Conservation (phyloP, 176 grass and related monocot species). For the Alloteropsis semialata region DNA sequence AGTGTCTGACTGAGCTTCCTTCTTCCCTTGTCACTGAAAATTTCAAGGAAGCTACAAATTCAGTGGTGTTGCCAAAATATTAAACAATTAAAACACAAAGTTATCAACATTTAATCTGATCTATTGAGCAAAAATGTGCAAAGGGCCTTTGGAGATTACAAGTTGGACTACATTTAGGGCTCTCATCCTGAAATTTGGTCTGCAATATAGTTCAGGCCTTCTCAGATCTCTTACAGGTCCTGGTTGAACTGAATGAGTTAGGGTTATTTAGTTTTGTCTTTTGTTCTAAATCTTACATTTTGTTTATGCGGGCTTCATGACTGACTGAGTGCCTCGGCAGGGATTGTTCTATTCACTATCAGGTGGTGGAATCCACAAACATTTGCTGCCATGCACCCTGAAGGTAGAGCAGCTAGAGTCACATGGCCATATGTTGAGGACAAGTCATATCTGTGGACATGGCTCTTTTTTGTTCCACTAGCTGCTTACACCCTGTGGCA, state of each 20-base stretch:
- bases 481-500: slow-evolving; percentile 97
- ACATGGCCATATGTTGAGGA: slow-evolving; percentile 95
- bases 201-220: background rate
- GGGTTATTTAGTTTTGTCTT: slow-evolving; percentile 2
- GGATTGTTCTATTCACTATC: slow-evolving; percentile 97
- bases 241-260: background rate
- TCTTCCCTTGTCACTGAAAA: background rate
- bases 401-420: slow-evolving; percentile 74
- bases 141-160: too few relatives aligned
- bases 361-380: slow-evolving; percentile 95
- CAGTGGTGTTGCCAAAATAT: background rate
- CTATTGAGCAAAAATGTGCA: background rate
- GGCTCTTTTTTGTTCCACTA: slow-evolving; percentile 93
- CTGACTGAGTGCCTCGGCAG: slow-evolving; percentile 28
- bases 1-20: background rate
- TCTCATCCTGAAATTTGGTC: background rate
- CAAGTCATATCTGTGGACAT: slow-evolving; percentile 85
- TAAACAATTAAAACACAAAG: background rate
- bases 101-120: background rate
- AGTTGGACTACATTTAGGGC: background rate
- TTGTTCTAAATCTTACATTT: slow-evolving; percentile 12
- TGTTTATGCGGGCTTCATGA: slow-evolving; percentile 17
- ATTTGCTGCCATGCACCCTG: slow-evolving; percentile 98
- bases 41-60: background rate
- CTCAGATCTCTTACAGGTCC: background rate